phyloP scores from a whole-genome alignment of 2,329 filamentous ascomycete genomes.

The Elsinoe necatrix region DNA sequence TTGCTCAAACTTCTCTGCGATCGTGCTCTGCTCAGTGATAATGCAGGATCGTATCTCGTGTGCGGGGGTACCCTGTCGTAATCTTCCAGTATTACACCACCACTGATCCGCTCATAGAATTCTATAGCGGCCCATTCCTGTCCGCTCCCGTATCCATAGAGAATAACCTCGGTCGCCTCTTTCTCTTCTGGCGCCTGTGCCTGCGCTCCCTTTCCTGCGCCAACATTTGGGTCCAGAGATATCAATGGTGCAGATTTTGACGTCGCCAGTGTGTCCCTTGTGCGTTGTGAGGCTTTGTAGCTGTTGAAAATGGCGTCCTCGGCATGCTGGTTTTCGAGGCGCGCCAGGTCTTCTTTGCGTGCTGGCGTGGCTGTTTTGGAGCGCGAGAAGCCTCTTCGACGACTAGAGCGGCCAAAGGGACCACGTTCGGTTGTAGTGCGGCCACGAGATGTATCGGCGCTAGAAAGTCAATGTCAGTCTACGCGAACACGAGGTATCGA shows the following conservation, averaged over 20 bases:
- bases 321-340: slow-evolving; percentile 36
- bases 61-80: slow-evolving; percentile 78
- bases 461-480: background rate
- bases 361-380: slow-evolving; percentile 50
- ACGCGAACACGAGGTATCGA: slow-evolving; percentile 1
- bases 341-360: slow-evolving; percentile 46
- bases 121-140: slow-evolving; percentile 74
- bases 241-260: slow-evolving; percentile 18
- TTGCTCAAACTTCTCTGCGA: slow-evolving; percentile 59
- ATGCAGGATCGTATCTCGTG: slow-evolving; percentile 61
- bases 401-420: slow-evolving; percentile 49
- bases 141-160: slow-evolving; percentile 70
- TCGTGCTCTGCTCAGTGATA: slow-evolving; percentile 64
- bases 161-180: slow-evolving; percentile 67
- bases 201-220: slow-evolving; percentile 23
- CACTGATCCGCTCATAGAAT: slow-evolving; percentile 76
- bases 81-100: slow-evolving; percentile 79
- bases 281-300: slow-evolving; percentile 23
- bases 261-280: slow-evolving; percentile 18
- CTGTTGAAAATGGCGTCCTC: slow-evolving; percentile 41
- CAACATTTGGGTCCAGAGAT: slow-evolving; percentile 22
- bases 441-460: slow-evolving; percentile 18
- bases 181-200: slow-evolving; percentile 35
- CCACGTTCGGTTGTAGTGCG: slow-evolving; percentile 42
- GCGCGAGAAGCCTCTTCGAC: slow-evolving; percentile 38